A percentile compares a stretch with the other conserved stretches of the same genome.
These are phyloP conservation scores for Sindora glabra DNA, from an alignment of 306 rosid species.

Conservation along the genomic window DNA sequence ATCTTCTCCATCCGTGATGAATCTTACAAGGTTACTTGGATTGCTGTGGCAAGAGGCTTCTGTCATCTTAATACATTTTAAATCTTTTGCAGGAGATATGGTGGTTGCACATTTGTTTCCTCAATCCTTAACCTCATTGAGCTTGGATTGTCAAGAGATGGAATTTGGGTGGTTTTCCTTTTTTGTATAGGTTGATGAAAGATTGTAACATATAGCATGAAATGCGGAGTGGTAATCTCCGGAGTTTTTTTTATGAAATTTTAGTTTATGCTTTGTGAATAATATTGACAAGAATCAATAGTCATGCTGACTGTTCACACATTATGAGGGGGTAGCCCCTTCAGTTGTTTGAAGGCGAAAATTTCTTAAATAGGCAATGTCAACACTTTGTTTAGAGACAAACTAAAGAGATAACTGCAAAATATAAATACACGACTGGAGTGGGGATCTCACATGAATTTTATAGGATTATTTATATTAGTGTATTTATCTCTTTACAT, in stretches of 20 bases:
- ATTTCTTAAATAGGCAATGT: too few relatives aligned
- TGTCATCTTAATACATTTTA: constrained; percentile 20
- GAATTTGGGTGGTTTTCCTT: constrained; percentile 51
- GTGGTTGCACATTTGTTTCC: constrained; percentile 31
- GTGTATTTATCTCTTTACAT: too few relatives aligned
- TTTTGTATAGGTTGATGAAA: constrained; percentile 57
- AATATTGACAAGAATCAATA: constrained; percentile 3
- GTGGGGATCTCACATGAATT: too few relatives aligned
- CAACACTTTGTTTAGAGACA: too few relatives aligned
- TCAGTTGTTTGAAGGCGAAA: too few relatives aligned
- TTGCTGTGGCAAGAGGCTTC: constrained; percentile 23
- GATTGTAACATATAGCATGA: constrained; percentile 65
- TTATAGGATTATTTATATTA: too few relatives aligned
- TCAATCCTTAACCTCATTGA: constrained; percentile 32
- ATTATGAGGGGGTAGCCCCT: too few relatives aligned
- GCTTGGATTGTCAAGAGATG: constrained; percentile 36
- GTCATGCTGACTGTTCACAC: too few relatives aligned
- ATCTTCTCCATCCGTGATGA: constrained; percentile 34
- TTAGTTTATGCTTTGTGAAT: constrained; percentile 23
- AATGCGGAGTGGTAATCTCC: constrained; percentile 42
- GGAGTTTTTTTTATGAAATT: constrained; percentile 40
- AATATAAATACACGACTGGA: too few relatives aligned
- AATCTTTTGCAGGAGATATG: constrained; percentile 31
- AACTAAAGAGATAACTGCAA: too few relatives aligned
- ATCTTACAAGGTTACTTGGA: constrained; percentile 1